Evolutionary conservation across 495 filamentous ascomycete species (phyloP).

Genomic region (Penicillium salamii): DNA sequence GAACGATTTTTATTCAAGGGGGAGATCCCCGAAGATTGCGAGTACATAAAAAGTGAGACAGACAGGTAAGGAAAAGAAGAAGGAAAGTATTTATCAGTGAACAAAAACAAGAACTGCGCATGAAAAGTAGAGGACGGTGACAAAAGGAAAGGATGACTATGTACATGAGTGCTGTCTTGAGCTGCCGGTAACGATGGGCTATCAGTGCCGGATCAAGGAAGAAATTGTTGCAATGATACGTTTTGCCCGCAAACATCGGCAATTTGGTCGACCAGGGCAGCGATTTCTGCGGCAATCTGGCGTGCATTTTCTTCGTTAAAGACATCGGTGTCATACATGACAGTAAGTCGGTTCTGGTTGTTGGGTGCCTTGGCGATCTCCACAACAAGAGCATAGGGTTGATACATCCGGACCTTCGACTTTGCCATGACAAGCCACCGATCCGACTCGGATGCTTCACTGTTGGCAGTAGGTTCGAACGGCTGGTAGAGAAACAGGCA

Average conservation of each 20-base stretch:
- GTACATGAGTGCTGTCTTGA: background rate
- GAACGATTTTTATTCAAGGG: too few species aligned
- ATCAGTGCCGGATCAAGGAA: background rate
- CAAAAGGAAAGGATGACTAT: too few species aligned
- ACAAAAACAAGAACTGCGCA: too few species aligned
- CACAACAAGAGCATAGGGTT: slow-evolving; percentile 13
- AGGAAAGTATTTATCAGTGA: too few species aligned
- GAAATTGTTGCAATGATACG: background rate
- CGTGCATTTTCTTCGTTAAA: slow-evolving; percentile 1
- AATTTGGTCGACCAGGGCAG: background rate
- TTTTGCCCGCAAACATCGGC: background rate
- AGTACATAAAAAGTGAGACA: too few species aligned
- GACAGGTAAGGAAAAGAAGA: too few species aligned
- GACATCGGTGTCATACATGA: slow-evolving; percentile 8
- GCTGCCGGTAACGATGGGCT: background rate
- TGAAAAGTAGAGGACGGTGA: too few species aligned
- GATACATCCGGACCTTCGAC: slow-evolving; percentile 11
- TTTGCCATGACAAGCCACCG: slow-evolving; percentile 21
- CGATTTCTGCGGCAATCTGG: background rate
- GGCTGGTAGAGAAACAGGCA: slow-evolving; percentile 20
- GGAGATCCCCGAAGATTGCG: too few species aligned
- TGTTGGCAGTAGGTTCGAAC: slow-evolving; percentile 14
- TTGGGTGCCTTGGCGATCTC: slow-evolving; percentile 9
- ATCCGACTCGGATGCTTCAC: background rate
- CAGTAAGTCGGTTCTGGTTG: slow-evolving; percentile 1